These are phyloP conservation scores for Serendipita vermifera DNA, from an alignment of 768 basidiomycete species.

Conservation along the genomic window DNA sequence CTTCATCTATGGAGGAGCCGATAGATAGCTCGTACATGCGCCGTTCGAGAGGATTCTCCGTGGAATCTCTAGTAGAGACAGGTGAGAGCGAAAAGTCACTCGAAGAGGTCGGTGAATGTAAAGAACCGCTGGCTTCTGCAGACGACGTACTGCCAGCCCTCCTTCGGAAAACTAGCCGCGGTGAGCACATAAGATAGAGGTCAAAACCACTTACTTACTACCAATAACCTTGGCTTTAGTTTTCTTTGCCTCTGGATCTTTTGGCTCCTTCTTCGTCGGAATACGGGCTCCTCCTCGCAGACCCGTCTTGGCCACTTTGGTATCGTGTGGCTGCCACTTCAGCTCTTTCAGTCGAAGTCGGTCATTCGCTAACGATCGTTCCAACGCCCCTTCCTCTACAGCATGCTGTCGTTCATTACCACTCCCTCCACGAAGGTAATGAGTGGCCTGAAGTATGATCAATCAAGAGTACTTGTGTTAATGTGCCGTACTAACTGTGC, in stretches of 20 bases:
- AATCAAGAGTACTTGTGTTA: background rate
- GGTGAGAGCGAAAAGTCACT: no score
- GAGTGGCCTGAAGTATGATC: background rate
- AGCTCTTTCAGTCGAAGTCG: background rate
- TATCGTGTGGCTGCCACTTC: background rate
- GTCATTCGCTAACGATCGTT: background rate
- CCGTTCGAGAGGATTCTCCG: background rate
- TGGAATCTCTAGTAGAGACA: no score
- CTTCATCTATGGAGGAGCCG: background rate
- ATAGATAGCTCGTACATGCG: background rate
- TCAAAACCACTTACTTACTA: no score
- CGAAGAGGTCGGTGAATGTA: no score
- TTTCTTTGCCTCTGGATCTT: no score
- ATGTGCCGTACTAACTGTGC: background rate
- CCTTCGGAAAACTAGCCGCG: no score
- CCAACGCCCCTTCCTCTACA: conserved; percentile 3
- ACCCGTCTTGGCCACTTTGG: background rate
- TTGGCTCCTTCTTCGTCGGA: background rate
- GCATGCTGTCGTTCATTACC: background rate
- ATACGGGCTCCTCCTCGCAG: background rate
- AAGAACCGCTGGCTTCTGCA: no score
- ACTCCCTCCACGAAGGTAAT: background rate
- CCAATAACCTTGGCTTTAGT: no score
- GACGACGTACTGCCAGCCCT: no score
- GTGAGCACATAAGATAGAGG: no score